Evolutionary conservation across 768 basidiomycete genomes (phyloP), one percentile per base, ranked within the genome.

Genomic region (Boletus sp.): DNA sequence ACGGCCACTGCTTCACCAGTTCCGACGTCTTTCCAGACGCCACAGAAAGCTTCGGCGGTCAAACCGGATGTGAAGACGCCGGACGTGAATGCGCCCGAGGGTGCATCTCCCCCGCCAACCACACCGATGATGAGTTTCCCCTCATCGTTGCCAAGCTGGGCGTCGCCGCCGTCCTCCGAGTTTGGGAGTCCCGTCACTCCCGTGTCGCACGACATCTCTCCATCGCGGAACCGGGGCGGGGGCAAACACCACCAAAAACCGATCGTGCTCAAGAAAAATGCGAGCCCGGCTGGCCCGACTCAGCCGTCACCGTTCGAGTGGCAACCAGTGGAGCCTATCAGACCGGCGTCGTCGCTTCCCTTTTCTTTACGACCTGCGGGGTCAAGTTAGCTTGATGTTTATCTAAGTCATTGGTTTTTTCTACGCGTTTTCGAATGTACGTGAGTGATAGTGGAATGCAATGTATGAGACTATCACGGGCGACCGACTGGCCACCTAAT

Each of bases 231-330:
- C 41, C 65, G 71, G 7, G 61, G 61, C 17, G 59, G 48, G 4
- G 10, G 7, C 10, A 77, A 75, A 36, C 67, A 73, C 39, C 77
- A 78, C 52, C 64, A 65, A 58, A 74, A 70, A 50, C 67, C 78
- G 2, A 69, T 74, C 35, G 42, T 58, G 14, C 45, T 75, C 47
- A 73, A 70, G 63, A 75, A 72, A 36, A 60, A 1, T 29, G 20
- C 29, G 17, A 61, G 58, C 20, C 51, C 64, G n/a, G 12, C 8
- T 20, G 32, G 33, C 11, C 3, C 37, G 46, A 48, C 56, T 9
- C 62, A 49, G 15, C 20, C 54, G 5, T 57, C 59, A 14, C 17
- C 40, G 10, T 70, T 70, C 52, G 63, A 59, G 18, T 70, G 68
- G 68, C 36, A 60, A 24, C 65, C 69, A 0, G 59, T 70, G n/a